These are phyloP conservation scores for Yamadazyma friedrichii DNA, from an alignment of 1,139 yeast genomes.

Conservation along the genomic window DNA sequence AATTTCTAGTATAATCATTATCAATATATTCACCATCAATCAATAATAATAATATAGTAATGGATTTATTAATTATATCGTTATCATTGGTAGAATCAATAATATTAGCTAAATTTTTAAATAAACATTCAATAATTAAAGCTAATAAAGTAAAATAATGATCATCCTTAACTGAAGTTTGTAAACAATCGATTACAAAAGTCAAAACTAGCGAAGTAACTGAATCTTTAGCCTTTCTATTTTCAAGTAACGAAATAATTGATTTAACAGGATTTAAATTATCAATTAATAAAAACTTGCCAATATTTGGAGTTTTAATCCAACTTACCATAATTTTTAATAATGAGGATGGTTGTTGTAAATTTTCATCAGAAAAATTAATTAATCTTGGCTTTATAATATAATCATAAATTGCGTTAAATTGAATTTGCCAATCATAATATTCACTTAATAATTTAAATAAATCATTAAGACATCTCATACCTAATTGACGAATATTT, in stretches of 20 bases:
- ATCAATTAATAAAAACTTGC: constrained; percentile 56
- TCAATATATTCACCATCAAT: constrained; percentile 61
- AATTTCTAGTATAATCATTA: constrained; percentile 53
- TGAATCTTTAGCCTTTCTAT: constrained; percentile 61
- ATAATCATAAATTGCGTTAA: constrained; percentile 48
- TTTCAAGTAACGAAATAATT: constrained; percentile 53
- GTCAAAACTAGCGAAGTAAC: constrained; percentile 60
- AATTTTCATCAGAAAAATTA: constrained; percentile 70
- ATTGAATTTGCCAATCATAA: constrained; percentile 57
- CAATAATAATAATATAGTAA: constrained; percentile 53
- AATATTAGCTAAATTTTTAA: constrained; percentile 50
- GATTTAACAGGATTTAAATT: constrained; percentile 56
- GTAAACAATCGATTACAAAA: constrained; percentile 48
- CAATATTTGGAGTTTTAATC: constrained; percentile 51
- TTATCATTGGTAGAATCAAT: constrained; percentile 43
- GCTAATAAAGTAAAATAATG: constrained; percentile 49
- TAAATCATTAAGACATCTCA: constrained; percentile 53
- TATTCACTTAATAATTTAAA: constrained; percentile 48
- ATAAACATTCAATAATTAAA: constrained; percentile 54
- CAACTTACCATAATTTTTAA: constrained; percentile 66
- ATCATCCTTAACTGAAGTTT: constrained; percentile 41
- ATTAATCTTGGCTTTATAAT: constrained; percentile 67
- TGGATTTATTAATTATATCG: constrained; percentile 53
- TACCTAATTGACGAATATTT: constrained; percentile 58
- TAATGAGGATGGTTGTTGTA: constrained; percentile 80